Evolutionary conservation across 352 stramenopile genomes (phyloP).

Genomic region (Phytophthora sp.): DNA sequence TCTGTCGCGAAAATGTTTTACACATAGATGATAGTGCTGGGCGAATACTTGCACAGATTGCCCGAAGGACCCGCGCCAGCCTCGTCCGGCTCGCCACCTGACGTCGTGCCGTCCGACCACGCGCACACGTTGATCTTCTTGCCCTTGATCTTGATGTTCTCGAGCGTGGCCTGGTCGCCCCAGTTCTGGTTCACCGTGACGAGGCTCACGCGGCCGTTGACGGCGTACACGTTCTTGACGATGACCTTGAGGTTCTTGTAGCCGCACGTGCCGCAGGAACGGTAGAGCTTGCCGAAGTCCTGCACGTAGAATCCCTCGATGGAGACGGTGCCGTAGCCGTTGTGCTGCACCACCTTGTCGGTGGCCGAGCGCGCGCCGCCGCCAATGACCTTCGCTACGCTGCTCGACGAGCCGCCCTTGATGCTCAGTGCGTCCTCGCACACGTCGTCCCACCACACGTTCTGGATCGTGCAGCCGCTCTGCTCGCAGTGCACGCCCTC

Average conservation of each 20-base stretch:
- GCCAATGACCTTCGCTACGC: conserved; percentile 38
- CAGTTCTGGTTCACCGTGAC: conserved; percentile 55
- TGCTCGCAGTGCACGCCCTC: conserved; percentile 29
- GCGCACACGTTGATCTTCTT: conserved; percentile 32
- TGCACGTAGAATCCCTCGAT: conserved; percentile 28
- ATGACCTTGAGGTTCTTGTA: conserved; percentile 22
- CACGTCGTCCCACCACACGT: conserved; percentile 30
- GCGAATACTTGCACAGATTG: conserved; percentile 34
- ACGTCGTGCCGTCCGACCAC: conserved; percentile 23
- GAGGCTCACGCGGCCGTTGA: conserved; percentile 30
- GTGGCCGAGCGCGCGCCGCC: conserved; percentile 21
- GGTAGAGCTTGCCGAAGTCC: conserved; percentile 29
- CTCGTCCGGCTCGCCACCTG: conserved; percentile 23
- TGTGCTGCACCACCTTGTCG: conserved; percentile 31
- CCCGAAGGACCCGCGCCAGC: conserved; percentile 15
- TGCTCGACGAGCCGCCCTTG: conserved; percentile 42
- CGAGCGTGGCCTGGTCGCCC: conserved; percentile 41
- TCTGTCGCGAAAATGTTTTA: too few species aligned
- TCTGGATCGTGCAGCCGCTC: conserved; percentile 28
- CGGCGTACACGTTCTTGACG: conserved; percentile 30
- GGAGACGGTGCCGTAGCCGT: conserved; percentile 26
- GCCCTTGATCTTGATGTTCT: conserved; percentile 50
- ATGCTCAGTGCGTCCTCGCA: conserved; percentile 51
- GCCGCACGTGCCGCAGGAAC: conserved; percentile 25
- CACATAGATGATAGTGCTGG: conserved; percentile 27